Conservation (phyloP, 805 yeast genomes). For the Ogataea corticis region DNA sequence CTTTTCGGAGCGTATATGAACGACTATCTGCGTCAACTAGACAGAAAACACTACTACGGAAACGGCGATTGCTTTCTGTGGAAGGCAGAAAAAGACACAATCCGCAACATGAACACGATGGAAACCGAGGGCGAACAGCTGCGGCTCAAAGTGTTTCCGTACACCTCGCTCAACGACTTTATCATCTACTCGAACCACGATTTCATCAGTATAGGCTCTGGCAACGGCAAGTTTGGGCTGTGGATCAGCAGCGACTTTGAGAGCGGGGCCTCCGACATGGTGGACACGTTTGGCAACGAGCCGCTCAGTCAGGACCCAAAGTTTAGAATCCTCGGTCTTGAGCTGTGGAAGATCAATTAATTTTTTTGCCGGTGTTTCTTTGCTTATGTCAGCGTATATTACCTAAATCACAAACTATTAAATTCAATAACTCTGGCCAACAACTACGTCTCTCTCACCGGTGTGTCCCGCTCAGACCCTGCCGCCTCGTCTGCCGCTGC, state of each 20-base stretch:
- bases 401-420: not conserved
- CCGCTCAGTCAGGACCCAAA: constrained; percentile 53
- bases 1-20: constrained; percentile 80
- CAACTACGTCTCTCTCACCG: not conserved
- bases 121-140: constrained; percentile 30
- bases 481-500: constrained; percentile 12
- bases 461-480: not conserved
- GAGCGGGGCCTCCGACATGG: constrained; percentile 75
- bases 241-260: constrained; percentile 78
- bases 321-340: constrained; percentile 75
- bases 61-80: constrained; percentile 95
- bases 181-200: constrained; percentile 77
- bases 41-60: constrained; percentile 76
- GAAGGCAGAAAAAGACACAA: constrained; percentile 57
- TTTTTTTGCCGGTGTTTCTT: not conserved
- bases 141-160: constrained; percentile 78
- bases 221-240: constrained; percentile 88
- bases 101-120: constrained; percentile 27
- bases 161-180: constrained; percentile 86
- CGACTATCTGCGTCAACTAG: constrained; percentile 70
- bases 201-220: constrained; percentile 85
- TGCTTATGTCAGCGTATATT: not conserved
- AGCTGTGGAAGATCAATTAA: constrained; percentile 73
- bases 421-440: not conserved
- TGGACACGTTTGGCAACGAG: constrained; percentile 90